Conservation (phyloP, 345 rosid genomes). For the Populus simonii region DNA sequence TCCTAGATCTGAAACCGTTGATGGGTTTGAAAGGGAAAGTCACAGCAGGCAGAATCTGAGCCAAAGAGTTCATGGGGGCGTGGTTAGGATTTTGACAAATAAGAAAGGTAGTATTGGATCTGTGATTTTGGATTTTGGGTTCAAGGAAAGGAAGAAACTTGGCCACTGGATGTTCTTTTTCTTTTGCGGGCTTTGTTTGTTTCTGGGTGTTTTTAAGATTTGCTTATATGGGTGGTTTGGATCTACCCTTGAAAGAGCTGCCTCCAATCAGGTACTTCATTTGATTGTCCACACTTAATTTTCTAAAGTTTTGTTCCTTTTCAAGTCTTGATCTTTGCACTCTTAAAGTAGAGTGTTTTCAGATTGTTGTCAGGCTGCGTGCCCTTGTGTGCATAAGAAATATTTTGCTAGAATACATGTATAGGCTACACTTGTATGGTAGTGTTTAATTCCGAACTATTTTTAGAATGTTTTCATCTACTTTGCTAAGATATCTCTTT, state of each 20-base stretch:
- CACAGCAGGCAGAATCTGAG: constrained; percentile 31
- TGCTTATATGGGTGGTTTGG: constrained; percentile 90
- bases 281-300: no score
- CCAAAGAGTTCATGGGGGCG: constrained; percentile 43
- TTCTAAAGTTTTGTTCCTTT: no score
- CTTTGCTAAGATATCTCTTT: not conserved
- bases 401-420: no score
- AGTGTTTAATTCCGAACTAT: not conserved
- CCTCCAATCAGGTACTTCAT: constrained; percentile 48
- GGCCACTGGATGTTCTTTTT: constrained; percentile 85
- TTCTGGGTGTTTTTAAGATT: constrained; percentile 80
- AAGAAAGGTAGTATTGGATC: constrained; percentile 57
- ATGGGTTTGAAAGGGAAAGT: constrained; percentile 45
- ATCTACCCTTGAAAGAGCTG: constrained; percentile 64
- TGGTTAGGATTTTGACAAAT: constrained; percentile 34
- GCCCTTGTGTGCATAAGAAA: no score
- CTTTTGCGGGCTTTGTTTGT: constrained; percentile 80
- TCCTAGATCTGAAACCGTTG: constrained; percentile 66
- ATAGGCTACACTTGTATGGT: not conserved
- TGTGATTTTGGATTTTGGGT: constrained; percentile 53
- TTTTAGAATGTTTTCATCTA: not conserved
- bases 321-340: no score
- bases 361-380: no score
- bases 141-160: constrained; percentile 66
- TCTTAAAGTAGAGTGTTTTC: no score